Evolutionary conservation across 2,329 filamentous ascomycete species (phyloP).

Genomic region (Bipolaris gigantea): DNA sequence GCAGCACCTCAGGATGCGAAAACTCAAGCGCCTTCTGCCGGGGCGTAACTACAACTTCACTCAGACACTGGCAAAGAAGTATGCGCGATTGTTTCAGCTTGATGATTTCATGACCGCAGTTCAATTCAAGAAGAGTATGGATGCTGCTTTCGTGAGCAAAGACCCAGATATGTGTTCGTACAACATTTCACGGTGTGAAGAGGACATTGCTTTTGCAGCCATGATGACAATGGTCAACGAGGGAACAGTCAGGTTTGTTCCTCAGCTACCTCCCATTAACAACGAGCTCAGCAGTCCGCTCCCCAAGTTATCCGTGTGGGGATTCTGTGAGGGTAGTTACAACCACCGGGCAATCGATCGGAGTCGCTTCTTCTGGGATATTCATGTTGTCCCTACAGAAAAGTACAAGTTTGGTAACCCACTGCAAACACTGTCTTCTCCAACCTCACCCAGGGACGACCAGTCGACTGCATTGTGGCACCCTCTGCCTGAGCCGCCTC

Average conservation of each 20-base stretch:
- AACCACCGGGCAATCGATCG: slow-evolving; percentile 70
- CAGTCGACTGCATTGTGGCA: slow-evolving; percentile 18
- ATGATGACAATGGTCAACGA: slow-evolving; percentile 66
- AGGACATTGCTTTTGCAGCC: slow-evolving; percentile 68
- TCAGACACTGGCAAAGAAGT: slow-evolving; percentile 58
- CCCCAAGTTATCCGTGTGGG: slow-evolving; percentile 59
- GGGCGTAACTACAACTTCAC: slow-evolving; percentile 67
- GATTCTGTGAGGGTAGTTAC: slow-evolving; percentile 72
- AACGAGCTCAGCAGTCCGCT: slow-evolving; percentile 45
- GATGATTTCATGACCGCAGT: slow-evolving; percentile 55
- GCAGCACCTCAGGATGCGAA: slow-evolving; percentile 63
- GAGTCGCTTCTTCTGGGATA: slow-evolving; percentile 64
- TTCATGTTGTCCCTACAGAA: slow-evolving; percentile 62
- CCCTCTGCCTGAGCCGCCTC: slow-evolving; percentile 30
- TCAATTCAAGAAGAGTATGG: slow-evolving; percentile 62
- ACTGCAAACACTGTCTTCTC: slow-evolving; percentile 49
- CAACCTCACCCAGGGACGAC: slow-evolving; percentile 21
- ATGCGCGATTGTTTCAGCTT: slow-evolving; percentile 57
- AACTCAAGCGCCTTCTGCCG: slow-evolving; percentile 57
- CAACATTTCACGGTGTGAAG: slow-evolving; percentile 58
- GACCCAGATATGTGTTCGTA: slow-evolving; percentile 37
- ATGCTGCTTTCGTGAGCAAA: slow-evolving; percentile 53
- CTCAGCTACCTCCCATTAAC: slow-evolving; percentile 61
- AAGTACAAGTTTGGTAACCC: slow-evolving; percentile 61
- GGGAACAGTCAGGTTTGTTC: slow-evolving; percentile 58